Conservation (phyloP, 108 stramenopile species). For the Fragilariopsis cylindrus region DNA sequence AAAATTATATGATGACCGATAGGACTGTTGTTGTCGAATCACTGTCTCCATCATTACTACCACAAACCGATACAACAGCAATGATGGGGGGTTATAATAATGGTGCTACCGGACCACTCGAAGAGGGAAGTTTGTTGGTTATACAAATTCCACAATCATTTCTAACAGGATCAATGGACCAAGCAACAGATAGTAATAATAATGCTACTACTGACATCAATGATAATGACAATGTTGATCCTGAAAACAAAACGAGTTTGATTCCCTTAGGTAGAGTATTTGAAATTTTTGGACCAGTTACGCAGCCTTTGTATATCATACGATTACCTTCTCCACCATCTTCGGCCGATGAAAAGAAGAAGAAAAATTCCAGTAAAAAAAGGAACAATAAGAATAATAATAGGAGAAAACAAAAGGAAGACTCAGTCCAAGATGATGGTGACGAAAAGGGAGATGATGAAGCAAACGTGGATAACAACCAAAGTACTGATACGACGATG, state of each 20-base stretch:
- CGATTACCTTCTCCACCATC: conserved; percentile 42
- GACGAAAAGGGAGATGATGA: background rate
- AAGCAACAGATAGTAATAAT: background rate
- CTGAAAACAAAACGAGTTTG: conserved; percentile 2
- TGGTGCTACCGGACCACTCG: conserved; percentile 36
- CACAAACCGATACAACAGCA: background rate
- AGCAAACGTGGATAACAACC: background rate
- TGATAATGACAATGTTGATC: background rate
- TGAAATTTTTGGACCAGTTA: conserved; percentile 87
- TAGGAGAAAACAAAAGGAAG: background rate
- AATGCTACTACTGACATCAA: background rate
- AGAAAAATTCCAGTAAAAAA: background rate
- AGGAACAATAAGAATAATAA: background rate
- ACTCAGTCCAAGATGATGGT: background rate
- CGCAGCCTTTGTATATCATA: conserved; percentile 80
- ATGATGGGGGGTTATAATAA: background rate
- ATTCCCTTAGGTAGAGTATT: conserved; percentile 70
- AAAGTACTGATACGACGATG: background rate
- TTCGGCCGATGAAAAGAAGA: background rate
- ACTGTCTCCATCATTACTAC: background rate
- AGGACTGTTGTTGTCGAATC: conserved; percentile 74
- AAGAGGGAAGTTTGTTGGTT: conserved; percentile 73
- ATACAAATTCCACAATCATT: conserved; percentile 16
- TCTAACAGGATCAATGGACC: too few species aligned
- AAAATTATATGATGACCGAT: conserved; percentile 60